Percentiles rank a stretch among this genome's conserved stretches.
Conservation (phyloP, 148 eudicot species). For the Polygonum maritimum region DNA sequence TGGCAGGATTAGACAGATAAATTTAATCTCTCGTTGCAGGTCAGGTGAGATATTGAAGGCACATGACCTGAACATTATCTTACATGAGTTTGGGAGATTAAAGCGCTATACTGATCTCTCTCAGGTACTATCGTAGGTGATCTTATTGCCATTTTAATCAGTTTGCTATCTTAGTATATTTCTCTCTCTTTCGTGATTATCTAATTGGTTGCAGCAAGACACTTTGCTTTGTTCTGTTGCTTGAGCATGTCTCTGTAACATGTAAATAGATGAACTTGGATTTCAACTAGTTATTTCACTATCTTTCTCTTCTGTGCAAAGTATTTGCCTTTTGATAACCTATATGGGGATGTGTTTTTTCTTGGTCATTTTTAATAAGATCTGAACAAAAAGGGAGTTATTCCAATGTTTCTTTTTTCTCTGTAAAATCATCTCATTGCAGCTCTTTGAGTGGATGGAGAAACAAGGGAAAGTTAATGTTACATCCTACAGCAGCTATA, state of each 20-base stretch:
- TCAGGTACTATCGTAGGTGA: constrained; percentile 34
- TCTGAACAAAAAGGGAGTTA: not conserved
- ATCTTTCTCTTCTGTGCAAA: not conserved
- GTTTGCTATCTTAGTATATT: not conserved
- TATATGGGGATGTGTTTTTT: not conserved
- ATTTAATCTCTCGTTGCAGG: constrained; percentile 28
- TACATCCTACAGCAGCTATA: constrained; percentile 84
- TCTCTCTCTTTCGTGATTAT: not conserved
- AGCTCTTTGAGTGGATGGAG: constrained; percentile 93
- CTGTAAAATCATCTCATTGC: constrained; percentile 17
- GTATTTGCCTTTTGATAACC: not conserved
- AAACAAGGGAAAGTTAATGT: constrained; percentile 44
- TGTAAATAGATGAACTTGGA: not conserved
- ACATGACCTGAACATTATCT: constrained; percentile 55
- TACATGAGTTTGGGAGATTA: constrained; percentile 60
- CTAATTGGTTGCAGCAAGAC: not conserved
- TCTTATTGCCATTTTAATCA: not conserved
- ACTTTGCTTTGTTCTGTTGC: not conserved
- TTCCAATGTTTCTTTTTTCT: not conserved
- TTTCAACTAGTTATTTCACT: not conserved
- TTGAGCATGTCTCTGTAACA: not conserved
- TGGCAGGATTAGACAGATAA: not conserved
- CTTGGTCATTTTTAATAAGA: constrained; percentile 6
- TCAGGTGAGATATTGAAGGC: constrained; percentile 47
- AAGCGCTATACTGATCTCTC: constrained; percentile 52